Conservation (phyloP, 1,284 basidiomycete genomes). For the Sparassis latifolia region DNA sequence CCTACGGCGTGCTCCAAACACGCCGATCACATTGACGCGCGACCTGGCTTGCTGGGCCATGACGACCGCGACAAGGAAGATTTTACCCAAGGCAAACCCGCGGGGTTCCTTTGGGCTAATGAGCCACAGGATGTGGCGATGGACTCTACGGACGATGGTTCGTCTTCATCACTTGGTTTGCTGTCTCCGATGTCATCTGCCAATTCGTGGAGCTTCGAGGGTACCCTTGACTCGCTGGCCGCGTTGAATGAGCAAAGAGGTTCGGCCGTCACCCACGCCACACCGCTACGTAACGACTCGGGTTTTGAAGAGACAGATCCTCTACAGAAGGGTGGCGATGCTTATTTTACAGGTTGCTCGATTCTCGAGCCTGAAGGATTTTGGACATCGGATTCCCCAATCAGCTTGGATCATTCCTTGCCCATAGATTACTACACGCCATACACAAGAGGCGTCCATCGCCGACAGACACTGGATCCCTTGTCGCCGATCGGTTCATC, state of each 20-base stretch:
- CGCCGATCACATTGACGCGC: neutral
- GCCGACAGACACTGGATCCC: neutral
- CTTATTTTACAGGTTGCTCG: too few species aligned
- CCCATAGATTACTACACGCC: slow-evolving; percentile 1
- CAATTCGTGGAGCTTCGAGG: slow-evolving; percentile 14
- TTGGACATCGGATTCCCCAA: slow-evolving; percentile 15
- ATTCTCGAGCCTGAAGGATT: slow-evolving; percentile 17
- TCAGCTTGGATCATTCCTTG: slow-evolving; percentile 10
- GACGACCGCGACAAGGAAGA: too few species aligned
- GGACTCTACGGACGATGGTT: too few species aligned
- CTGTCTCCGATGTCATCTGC: neutral
- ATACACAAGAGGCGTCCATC: neutral
- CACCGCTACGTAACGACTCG: slow-evolving; percentile 19
- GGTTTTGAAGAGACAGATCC: slow-evolving; percentile 16
- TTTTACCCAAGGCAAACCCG: too few species aligned
- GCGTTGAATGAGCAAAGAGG: too few species aligned
- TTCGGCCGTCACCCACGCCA: slow-evolving; percentile 5
- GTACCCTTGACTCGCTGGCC: neutral
- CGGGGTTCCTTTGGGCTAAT: too few species aligned
- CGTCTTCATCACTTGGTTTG: neutral
- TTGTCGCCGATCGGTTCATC: neutral
- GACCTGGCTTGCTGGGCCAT: neutral
- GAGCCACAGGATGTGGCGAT: too few species aligned
- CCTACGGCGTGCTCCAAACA: neutral
- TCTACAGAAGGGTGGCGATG: slow-evolving; percentile 4